Percentiles rank a stretch among this genome's conserved stretches.
Evolutionary conservation across 2,329 filamentous ascomycete genomes (phyloP).

Genomic region (Trichoderma lentiforme): DNA sequence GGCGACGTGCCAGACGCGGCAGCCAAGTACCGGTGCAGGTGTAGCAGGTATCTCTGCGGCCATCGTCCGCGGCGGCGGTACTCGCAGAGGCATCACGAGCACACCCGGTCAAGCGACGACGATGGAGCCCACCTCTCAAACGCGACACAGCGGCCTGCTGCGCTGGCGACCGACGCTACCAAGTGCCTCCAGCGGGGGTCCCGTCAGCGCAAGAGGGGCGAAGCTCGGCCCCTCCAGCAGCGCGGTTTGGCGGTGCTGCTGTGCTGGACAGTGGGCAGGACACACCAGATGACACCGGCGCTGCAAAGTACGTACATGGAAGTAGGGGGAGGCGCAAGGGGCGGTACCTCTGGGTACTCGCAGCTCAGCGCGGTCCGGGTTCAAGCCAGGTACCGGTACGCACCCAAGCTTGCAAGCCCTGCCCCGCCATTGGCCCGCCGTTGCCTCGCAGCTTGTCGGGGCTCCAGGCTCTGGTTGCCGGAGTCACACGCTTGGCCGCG

Average conservation of each 20-base stretch:
- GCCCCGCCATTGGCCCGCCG: slow-evolving; percentile 13
- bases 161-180: slow-evolving; percentile 23
- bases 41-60: background rate
- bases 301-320: background rate
- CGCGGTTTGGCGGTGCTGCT: background rate
- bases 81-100: background rate
- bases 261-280: background rate
- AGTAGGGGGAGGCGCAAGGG: slow-evolving; percentile 3
- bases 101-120: background rate
- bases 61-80: background rate
- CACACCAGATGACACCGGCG: background rate
- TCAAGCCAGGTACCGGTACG: background rate
- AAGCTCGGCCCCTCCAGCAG: slow-evolving; percentile 17
- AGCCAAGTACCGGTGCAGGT: background rate
- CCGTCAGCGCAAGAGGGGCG: slow-evolving; percentile 22
- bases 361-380: background rate
- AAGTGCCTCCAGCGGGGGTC: slow-evolving; percentile 26
- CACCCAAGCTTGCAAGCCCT: background rate
- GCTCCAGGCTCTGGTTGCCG: slow-evolving; percentile 16
- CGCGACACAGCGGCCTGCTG: slow-evolving; percentile 16
- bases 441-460: slow-evolving; percentile 3
- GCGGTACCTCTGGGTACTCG: slow-evolving; percentile 4
- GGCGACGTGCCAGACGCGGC: background rate
- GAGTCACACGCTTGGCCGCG: slow-evolving; percentile 11
- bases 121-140: slow-evolving; percentile 10